Evolutionary conservation across 768 basidiomycete species (phyloP), one percentile per base, ranked within the genome.

Genomic region (Mycena galericulata): DNA sequence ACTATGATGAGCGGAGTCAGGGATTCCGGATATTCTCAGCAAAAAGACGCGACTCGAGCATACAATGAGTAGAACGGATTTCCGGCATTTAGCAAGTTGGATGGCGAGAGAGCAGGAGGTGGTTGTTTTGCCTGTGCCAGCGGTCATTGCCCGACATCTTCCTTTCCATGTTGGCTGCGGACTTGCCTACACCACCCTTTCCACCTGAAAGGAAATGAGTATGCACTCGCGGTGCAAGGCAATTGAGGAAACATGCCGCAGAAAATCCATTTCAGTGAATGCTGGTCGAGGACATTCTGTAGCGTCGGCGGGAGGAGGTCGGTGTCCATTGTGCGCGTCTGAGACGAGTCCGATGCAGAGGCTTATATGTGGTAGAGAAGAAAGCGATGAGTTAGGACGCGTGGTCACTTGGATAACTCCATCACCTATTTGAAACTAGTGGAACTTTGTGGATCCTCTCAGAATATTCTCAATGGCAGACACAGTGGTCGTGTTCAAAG

Each of bases 51-150:
- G 18, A 56, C 34, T 41, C 32, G 49, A 41, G 84, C 94, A 75
- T 78, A 95, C 97, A 76, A 99, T 99, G 71, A 99, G 88, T 6
- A 99, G 87, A 38, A 99, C 98, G n/a, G 95, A 97, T 81, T 98
- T 92, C 70, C 98, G 90, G 75, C 87, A 88, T 75, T 91, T 84
- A 4, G 98, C 95, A 26, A 99, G 88, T 74, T 98, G 97, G 62
- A 98, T 97, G n/a, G 98, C 98, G 7, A 99, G 88, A 4, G 96
- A 97, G 79, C 97, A 99, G 14, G 96, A 97, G 5, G 98, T 98
- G 0, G 98, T 99, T 2, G 98, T 99, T 86, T 99, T 99, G 62
- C 97, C 97, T 95, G 77, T 60, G 38, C 43, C 67, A 58, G 34
- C 36, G 36, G 40, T 68, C 45, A 56, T 54, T 61, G 32, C n/a